Conservation (phyloP, 805 yeast genomes). For the Kodamaea restingae region DNA sequence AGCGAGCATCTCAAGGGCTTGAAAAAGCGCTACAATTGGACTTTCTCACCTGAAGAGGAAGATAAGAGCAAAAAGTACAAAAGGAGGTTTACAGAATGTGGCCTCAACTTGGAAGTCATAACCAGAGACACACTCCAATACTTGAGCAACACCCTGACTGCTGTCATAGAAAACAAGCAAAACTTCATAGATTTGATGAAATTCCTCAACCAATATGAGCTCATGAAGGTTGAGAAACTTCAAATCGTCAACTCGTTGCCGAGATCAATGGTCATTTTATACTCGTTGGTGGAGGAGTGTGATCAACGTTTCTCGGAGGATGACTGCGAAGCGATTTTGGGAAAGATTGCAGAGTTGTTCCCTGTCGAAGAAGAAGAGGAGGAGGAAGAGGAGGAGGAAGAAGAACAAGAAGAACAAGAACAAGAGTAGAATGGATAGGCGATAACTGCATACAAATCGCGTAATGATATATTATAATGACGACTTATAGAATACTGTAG, state of each 20-base stretch:
- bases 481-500: background rate
- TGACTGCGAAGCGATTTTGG: constrained; percentile 55
- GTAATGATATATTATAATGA: background rate
- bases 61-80: constrained; percentile 22
- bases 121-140: constrained; percentile 46
- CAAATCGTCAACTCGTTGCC: constrained; percentile 85
- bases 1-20: constrained; percentile 47
- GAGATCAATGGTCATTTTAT: constrained; percentile 70
- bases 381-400: constrained; percentile 23
- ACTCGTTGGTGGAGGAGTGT: constrained; percentile 85
- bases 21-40: constrained; percentile 46
- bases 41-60: constrained; percentile 32
- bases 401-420: constrained; percentile 20
- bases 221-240: constrained; percentile 79
- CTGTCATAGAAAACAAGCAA: constrained; percentile 18
- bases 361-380: constrained; percentile 40
- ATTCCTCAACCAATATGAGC: constrained; percentile 45
- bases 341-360: constrained; percentile 49
- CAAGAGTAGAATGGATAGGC: constrained; percentile 19
- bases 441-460: constrained; percentile 1
- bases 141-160: constrained; percentile 27
- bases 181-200: constrained; percentile 37
- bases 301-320: constrained; percentile 78
- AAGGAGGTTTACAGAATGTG: constrained; percentile 37
- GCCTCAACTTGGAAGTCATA: constrained; percentile 45